A percentile compares a stretch with the other conserved stretches of the same genome.
phyloP scores from a whole-genome alignment of 305 asterid genomes.

The Plantago coronopus region DNA sequence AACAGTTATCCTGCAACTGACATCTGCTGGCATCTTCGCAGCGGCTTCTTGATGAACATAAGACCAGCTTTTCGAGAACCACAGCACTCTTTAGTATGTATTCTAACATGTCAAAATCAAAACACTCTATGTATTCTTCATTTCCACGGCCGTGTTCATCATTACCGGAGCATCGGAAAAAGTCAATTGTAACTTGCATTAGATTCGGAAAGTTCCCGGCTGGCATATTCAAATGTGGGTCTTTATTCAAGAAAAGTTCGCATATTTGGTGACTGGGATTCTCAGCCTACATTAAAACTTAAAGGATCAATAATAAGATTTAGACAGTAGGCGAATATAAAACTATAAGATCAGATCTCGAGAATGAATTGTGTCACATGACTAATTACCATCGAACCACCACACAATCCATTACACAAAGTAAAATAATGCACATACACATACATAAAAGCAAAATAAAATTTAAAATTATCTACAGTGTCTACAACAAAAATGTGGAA shows the following conservation, averaged over 20 bases:
- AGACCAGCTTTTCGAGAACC: not conserved
- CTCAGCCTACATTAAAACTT: not conserved
- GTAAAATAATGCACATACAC: too few relatives aligned
- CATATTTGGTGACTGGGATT: not conserved
- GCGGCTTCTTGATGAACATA: not conserved
- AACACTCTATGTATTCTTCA: too few relatives aligned
- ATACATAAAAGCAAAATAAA: too few relatives aligned
- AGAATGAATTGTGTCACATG: too few relatives aligned
- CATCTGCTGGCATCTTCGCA: too few relatives aligned
- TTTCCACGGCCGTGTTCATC: not conserved
- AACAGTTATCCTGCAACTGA: not conserved
- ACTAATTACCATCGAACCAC: too few relatives aligned
- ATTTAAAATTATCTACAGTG: too few relatives aligned
- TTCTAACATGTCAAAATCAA: not conserved
- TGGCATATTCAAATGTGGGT: not conserved
- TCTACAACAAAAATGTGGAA: too few relatives aligned
- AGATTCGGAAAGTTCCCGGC: not conserved
- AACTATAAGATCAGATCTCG: too few relatives aligned
- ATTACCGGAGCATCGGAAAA: not conserved
- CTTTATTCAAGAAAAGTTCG: not conserved
- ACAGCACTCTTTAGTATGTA: not conserved
- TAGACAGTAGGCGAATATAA: too few relatives aligned
- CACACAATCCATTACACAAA: too few relatives aligned
- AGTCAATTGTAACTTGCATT: not conserved
- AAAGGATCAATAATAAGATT: too few relatives aligned